Evolutionary conservation across 331 rosid species (phyloP).

Genomic region (Dryas integrifolia): DNA sequence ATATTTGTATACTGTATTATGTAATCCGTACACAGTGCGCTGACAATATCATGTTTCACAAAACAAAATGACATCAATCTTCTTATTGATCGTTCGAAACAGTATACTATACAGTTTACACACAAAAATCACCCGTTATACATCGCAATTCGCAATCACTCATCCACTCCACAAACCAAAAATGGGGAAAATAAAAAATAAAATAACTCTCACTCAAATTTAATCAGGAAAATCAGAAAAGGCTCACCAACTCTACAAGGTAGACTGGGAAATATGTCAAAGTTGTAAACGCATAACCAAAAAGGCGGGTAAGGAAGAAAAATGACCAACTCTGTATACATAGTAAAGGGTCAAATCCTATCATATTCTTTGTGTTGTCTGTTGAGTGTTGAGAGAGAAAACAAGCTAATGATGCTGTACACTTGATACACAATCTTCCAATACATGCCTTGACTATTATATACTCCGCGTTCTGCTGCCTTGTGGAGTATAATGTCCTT

Average conservation of each 20-base stretch:
- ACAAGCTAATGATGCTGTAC: constrained; percentile 52
- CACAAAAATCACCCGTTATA: constrained; percentile 28
- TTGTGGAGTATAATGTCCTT: constrained; percentile 4
- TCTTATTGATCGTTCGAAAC: constrained; percentile 19
- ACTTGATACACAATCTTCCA: constrained; percentile 30
- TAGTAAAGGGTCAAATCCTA: constrained; percentile 31
- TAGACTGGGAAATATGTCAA: constrained; percentile 17
- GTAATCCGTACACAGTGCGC: too few relatives aligned
- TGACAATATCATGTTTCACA: not conserved
- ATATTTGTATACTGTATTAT: too few relatives aligned
- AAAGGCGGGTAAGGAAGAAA: constrained; percentile 29
- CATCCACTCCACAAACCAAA: constrained; percentile 32
- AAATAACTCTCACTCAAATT: constrained; percentile 16
- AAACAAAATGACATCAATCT: not conserved
- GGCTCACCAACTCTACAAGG: constrained; percentile 27
- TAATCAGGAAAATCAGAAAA: constrained; percentile 16
- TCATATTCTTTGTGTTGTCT: constrained; percentile 19
- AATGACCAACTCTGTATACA: not conserved
- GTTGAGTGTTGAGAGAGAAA: constrained; percentile 12
- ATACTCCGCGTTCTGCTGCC: not conserved
- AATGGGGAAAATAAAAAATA: not conserved
- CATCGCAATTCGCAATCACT: constrained; percentile 26
- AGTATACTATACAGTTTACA: constrained; percentile 19
- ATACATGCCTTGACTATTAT: not conserved
- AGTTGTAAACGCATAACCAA: constrained; percentile 13